Conservation (phyloP, 2,329 filamentous ascomycete species). For the Aspergillaceae sp. region DNA sequence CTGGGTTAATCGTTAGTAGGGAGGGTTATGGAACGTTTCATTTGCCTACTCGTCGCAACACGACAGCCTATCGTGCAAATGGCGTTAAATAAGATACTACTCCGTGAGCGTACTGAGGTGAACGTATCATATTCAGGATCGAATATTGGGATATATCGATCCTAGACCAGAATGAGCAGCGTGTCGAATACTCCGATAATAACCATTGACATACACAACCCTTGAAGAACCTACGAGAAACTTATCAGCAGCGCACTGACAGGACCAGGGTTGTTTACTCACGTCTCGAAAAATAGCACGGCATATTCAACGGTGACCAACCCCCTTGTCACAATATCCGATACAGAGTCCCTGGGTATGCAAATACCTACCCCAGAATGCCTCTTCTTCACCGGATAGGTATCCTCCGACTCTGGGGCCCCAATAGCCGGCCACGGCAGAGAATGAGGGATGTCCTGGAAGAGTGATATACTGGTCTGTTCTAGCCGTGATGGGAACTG, state of each 20-base stretch:
- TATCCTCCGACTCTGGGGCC: background rate
- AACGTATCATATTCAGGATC: constrained; percentile 40
- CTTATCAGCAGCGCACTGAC: too few relatives aligned
- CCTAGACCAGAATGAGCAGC: constrained; percentile 15
- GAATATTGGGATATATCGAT: constrained; percentile 44
- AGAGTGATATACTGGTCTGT: background rate
- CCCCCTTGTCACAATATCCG: constrained; percentile 28
- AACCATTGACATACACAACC: constrained; percentile 23
- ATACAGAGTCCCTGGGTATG: constrained; percentile 23
- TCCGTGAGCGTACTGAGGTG: constrained; percentile 38
- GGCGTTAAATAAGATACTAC: constrained; percentile 43
- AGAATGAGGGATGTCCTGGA: background rate
- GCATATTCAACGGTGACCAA: constrained; percentile 27
- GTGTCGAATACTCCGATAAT: too few relatives aligned
- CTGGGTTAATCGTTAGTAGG: background rate
- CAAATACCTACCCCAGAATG: constrained; percentile 27
- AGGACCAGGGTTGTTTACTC: constrained; percentile 1
- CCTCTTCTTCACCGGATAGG: constrained; percentile 16
- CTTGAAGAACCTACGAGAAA: constrained; percentile 24
- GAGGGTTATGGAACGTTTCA: too few relatives aligned
- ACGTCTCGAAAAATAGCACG: constrained; percentile 26
- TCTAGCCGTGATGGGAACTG: background rate
- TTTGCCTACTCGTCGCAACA: constrained; percentile 22
- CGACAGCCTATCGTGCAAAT: constrained; percentile 47
- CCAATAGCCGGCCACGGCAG: background rate